Evolutionary conservation across 495 filamentous ascomycete genomes (phyloP), one percentile per base, ranked within the genome.

Genomic region (Penicillium antarcticum): DNA sequence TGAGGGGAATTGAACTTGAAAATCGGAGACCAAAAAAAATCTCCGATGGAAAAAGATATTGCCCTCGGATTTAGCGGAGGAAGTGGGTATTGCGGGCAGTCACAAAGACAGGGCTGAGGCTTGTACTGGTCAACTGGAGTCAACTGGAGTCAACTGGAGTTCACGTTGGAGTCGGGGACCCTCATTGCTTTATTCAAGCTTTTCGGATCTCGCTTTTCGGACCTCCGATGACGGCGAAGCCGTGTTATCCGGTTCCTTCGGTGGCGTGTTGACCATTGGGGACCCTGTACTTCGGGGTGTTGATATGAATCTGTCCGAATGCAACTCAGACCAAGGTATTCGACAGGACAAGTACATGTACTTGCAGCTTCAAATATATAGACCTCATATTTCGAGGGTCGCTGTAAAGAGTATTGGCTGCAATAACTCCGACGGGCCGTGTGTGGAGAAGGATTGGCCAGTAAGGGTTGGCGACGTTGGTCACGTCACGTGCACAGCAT

Each of bases 171-270:
- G n/a, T 17, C 10, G 17, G 33, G 33, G 13, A 34, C 23, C 37
- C 24, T 19, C 19, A 24, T 39, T 43, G 16, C 42, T 47, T 42
- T 32, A 50, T 24, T 37, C 45, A 45, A 51, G 44, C 48, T 54
- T 49, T 39, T 23, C 14, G 23, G 21, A 23, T 23, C 21, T 23
- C 5, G 44, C 48, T 54, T 49, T 39, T 62, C 59, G 59, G 59
- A 56, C 33, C 32, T 56, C 56, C 56, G 59, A 58, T 32, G 31
- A 16, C 13, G 31, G n/a, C 35, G 35, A 33, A 48, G 55, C 59
- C 59, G 55, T 55, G 18, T 47, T 55, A 62, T 44, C 59, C 59
- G 59, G 44, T 29, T 29, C 5, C 26, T 8, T 29, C 8, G 26
- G 44, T 26, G 18, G 26, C 31, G n/a, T 41, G 45, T 44, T 31